Percentiles rank a stretch among this genome's conserved stretches.
These are phyloP conservation scores for Chaetomium globosum DNA, from an alignment of 2,329 filamentous ascomycete genomes.

Conservation along the genomic window DNA sequence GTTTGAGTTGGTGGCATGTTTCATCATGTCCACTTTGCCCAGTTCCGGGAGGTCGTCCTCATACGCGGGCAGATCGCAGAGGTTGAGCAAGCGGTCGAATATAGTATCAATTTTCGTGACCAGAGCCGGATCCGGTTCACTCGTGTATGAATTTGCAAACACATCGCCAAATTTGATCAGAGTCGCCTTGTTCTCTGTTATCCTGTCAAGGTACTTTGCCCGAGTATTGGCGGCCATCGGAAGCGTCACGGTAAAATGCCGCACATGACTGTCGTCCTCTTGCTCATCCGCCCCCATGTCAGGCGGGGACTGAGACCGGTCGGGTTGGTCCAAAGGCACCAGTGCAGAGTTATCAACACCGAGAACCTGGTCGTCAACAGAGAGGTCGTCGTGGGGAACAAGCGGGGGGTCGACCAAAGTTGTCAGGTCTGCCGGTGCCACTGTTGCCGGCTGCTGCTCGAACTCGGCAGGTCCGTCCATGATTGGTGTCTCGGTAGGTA, in stretches of 20 bases:
- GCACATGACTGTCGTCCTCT: slow-evolving; percentile 9
- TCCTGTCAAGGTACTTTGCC: slow-evolving; percentile 54
- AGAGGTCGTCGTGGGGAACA: slow-evolving; percentile 6
- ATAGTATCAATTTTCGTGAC: slow-evolving; percentile 54
- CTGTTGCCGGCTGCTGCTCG: slow-evolving; percentile 30
- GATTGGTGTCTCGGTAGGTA: slow-evolving; percentile 6
- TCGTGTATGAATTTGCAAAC: slow-evolving; percentile 47
- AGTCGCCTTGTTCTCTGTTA: slow-evolving; percentile 49
- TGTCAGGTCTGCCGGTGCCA: slow-evolving; percentile 35
- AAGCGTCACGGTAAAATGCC: slow-evolving; percentile 56
- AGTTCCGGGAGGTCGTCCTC: slow-evolving; percentile 51
- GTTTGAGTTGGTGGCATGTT: slow-evolving; percentile 59
- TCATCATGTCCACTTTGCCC: slow-evolving; percentile 50
- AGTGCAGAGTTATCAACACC: background rate
- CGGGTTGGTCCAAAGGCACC: background rate
- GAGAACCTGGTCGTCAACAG: slow-evolving; percentile 20
- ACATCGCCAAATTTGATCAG: slow-evolving; percentile 51
- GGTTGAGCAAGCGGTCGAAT: slow-evolving; percentile 54
- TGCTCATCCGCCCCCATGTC: slow-evolving; percentile 22
- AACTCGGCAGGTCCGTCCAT: slow-evolving; percentile 13
- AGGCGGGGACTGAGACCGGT: slow-evolving; percentile 1
- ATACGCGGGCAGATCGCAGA: slow-evolving; percentile 62
- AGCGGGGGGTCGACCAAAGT: slow-evolving; percentile 21
- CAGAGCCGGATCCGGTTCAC: slow-evolving; percentile 46
- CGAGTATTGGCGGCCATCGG: slow-evolving; percentile 58